Evolutionary conservation across 2,329 filamentous ascomycete species (phyloP).

Genomic region (Cordyceps pruinosa): DNA sequence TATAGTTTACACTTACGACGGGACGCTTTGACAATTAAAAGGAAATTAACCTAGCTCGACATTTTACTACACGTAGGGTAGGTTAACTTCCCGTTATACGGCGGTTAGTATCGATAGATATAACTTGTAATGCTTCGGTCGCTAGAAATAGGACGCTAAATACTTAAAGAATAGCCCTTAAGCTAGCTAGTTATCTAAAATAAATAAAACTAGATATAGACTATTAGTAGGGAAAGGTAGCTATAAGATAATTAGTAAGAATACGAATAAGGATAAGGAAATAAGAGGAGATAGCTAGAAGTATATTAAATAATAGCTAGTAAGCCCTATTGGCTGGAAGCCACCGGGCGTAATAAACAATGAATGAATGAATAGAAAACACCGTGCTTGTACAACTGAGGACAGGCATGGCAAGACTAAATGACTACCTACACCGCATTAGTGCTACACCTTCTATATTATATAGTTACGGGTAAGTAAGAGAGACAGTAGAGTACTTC

Average conservation of each 20-base stretch:
- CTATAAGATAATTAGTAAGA: background rate
- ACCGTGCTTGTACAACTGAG: conserved; percentile 8
- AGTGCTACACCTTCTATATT: background rate
- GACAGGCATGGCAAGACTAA: conserved; percentile 11
- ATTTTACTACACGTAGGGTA: no score
- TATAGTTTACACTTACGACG: background rate
- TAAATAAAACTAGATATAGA: no score
- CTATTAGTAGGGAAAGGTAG: background rate
- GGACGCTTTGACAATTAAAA: background rate
- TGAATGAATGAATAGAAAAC: background rate
- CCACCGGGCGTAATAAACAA: background rate
- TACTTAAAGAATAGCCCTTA: background rate
- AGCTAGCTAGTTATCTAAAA: background rate
- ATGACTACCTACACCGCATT: background rate
- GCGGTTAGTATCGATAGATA: background rate
- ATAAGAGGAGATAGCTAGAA: conserved; percentile 1
- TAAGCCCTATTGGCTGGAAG: background rate
- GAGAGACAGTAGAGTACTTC: background rate
- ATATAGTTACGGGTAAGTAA: background rate
- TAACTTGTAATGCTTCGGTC: background rate
- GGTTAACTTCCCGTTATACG: background rate
- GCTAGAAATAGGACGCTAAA: background rate
- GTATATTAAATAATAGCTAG: background rate
- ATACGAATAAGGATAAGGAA: background rate
- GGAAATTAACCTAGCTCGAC: background rate